These are phyloP conservation scores for Pichia californica DNA, from an alignment of 805 yeast genomes.

Conservation along the genomic window DNA sequence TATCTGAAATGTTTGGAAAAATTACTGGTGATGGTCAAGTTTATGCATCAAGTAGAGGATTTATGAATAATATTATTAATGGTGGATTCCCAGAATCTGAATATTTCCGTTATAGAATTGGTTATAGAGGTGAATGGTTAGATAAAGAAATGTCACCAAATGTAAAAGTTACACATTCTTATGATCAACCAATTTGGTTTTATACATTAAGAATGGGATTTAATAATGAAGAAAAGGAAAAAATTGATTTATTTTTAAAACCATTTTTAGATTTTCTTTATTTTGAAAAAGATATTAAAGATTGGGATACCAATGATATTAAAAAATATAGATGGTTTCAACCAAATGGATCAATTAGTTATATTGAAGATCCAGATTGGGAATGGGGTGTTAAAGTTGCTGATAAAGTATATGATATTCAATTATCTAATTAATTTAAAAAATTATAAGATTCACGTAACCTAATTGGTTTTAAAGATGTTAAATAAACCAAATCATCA, in stretches of 20 bases:
- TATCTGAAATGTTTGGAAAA: slow-evolving; percentile 27
- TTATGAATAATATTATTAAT: slow-evolving; percentile 26
- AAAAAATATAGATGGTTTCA: slow-evolving; percentile 25
- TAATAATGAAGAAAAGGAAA: slow-evolving; percentile 22
- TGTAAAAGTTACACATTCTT: slow-evolving; percentile 32
- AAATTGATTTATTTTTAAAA: slow-evolving; percentile 21
- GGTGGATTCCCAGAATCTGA: slow-evolving; percentile 25
- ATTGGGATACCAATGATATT: slow-evolving; percentile 27
- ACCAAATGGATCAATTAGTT: slow-evolving; percentile 25
- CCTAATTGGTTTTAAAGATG: slow-evolving; percentile 2
- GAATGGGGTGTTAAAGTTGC: slow-evolving; percentile 33
- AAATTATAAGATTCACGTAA: slow-evolving; percentile 1
- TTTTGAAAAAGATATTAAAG: slow-evolving; percentile 19
- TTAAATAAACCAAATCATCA: not conserved
- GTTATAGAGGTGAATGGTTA: slow-evolving; percentile 23
- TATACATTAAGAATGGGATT: slow-evolving; percentile 24
- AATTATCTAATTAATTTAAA: slow-evolving; percentile 4
- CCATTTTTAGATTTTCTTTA: slow-evolving; percentile 29
- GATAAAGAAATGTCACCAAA: slow-evolving; percentile 17
- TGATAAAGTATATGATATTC: slow-evolving; percentile 22
- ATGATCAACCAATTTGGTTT: slow-evolving; percentile 33
- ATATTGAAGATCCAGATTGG: slow-evolving; percentile 30
- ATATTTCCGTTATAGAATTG: slow-evolving; percentile 28
- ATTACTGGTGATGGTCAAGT: slow-evolving; percentile 36
- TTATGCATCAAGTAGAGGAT: slow-evolving; percentile 33